phyloP scores from a whole-genome alignment of 352 stramenopile species.

The Phytophthora rubi region DNA sequence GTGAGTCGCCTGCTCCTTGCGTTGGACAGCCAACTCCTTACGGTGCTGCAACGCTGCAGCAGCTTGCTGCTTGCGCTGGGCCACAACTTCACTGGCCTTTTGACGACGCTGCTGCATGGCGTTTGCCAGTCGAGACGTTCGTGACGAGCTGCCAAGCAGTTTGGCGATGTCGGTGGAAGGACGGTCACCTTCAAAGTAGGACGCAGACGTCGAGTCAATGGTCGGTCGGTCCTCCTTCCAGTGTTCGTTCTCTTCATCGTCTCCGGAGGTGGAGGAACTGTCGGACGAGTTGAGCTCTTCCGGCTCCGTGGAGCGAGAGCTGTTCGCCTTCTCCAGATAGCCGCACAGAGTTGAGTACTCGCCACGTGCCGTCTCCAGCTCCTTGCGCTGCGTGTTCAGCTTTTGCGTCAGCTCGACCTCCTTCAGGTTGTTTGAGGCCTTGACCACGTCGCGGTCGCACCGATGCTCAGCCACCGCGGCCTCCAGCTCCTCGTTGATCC shows the following conservation, averaged over 20 bases:
- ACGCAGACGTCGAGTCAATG: constrained; percentile 30
- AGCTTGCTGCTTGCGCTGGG: constrained; percentile 40
- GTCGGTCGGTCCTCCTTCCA: constrained; percentile 45
- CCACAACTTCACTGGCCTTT: constrained; percentile 36
- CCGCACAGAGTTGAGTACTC: constrained; percentile 61
- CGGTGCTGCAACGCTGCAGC: constrained; percentile 35
- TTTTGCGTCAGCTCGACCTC: constrained; percentile 66
- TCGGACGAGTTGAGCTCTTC: constrained; percentile 54
- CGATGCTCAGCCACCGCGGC: constrained; percentile 61
- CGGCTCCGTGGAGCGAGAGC: constrained; percentile 52
- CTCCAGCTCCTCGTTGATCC: constrained; percentile 67
- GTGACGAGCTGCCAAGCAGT: constrained; percentile 37
- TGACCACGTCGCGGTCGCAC: constrained; percentile 59
- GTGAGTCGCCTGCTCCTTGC: constrained; percentile 10
- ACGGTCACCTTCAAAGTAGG: constrained; percentile 51
- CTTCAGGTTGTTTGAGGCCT: constrained; percentile 62
- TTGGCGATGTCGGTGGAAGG: constrained; percentile 55
- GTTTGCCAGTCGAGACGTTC: constrained; percentile 36
- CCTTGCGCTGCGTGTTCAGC: constrained; percentile 53
- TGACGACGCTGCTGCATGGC: constrained; percentile 46
- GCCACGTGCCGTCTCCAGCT: constrained; percentile 44
- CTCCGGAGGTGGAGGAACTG: constrained; percentile 37
- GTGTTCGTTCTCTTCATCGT: constrained; percentile 38
- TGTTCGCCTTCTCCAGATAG: constrained; percentile 56
- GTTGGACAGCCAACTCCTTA: constrained; percentile 21